These are phyloP conservation scores for Penicillium sp. DNA, from an alignment of 2,329 filamentous ascomycete genomes.

Conservation along the genomic window DNA sequence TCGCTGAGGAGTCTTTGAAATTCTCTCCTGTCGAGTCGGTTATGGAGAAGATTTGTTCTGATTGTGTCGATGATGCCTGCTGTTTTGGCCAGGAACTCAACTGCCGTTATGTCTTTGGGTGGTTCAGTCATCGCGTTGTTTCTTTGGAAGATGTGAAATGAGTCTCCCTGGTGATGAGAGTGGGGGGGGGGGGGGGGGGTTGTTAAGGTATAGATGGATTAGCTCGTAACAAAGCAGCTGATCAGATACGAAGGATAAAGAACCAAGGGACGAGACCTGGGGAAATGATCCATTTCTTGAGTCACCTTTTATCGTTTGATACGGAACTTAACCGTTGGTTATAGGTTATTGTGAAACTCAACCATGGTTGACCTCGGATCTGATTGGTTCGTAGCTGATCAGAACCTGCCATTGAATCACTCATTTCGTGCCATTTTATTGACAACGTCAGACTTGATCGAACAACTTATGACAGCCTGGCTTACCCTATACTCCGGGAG, in stretches of 20 bases:
- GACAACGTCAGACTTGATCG: no score
- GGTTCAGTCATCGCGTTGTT: neutral
- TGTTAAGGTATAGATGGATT: neutral
- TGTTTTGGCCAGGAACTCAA: neutral
- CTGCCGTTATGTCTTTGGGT: neutral
- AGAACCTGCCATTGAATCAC: no score
- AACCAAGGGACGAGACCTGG: neutral
- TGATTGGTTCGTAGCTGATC: neutral
- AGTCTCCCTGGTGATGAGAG: neutral
- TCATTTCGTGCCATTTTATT: no score
- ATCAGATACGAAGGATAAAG: neutral
- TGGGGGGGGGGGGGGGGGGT: neutral
- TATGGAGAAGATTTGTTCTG: slow-evolving; percentile 8
- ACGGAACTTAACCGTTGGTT: neutral
- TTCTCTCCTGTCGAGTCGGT: slow-evolving; percentile 12
- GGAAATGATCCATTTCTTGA: no score
- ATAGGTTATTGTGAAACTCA: neutral
- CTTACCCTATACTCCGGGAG: no score
- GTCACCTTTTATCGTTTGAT: no score
- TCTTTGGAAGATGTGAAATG: neutral
- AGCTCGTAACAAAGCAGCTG: neutral
- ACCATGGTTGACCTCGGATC: neutral
- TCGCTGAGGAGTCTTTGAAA: slow-evolving; percentile 14
- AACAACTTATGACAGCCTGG: no score
- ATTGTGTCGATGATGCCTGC: neutral